Evolutionary conservation across 2,329 filamentous ascomycete genomes (phyloP).

Genomic region (Rhynchosporium agropyri): DNA sequence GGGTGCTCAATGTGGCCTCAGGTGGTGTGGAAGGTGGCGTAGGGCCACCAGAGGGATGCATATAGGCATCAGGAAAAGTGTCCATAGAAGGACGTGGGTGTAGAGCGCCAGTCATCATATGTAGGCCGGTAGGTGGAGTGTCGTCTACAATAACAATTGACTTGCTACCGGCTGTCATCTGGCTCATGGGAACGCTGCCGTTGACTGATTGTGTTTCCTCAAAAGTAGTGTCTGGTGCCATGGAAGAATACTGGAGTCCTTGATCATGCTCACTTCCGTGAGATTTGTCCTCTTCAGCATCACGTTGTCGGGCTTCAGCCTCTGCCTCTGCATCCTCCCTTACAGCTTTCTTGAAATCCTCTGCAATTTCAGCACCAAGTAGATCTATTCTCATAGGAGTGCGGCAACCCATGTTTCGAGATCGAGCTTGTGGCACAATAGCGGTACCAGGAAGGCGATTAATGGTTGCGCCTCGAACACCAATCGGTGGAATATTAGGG

Average conservation of each 20-base stretch:
- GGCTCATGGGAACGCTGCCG: conserved; percentile 31
- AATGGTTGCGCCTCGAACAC: conserved; percentile 50
- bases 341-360: conserved; percentile 78
- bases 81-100: conserved; percentile 52
- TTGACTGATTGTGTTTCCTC: conserved; percentile 26
- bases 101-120: conserved; percentile 51
- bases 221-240: conserved; percentile 35
- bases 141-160: conserved; percentile 78
- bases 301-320: conserved; percentile 43
- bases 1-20: conserved; percentile 48
- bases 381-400: conserved; percentile 74
- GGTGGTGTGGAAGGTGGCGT: conserved; percentile 66
- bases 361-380: conserved; percentile 75
- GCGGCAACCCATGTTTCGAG: conserved; percentile 48
- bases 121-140: conserved; percentile 55
- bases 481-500: conserved; percentile 41
- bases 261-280: conserved; percentile 26
- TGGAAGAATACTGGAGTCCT: conserved; percentile 33
- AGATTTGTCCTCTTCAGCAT: conserved; percentile 36
- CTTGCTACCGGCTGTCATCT: conserved; percentile 73
- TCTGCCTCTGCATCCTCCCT: conserved; percentile 64
- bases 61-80: conserved; percentile 55
- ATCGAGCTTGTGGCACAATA: conserved; percentile 58
- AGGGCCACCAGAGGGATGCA: conserved; percentile 53
- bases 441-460: conserved; percentile 63